Base-by-base conservation (phyloP, 345 rosid genomes). In the Acer saccharum region DNA sequence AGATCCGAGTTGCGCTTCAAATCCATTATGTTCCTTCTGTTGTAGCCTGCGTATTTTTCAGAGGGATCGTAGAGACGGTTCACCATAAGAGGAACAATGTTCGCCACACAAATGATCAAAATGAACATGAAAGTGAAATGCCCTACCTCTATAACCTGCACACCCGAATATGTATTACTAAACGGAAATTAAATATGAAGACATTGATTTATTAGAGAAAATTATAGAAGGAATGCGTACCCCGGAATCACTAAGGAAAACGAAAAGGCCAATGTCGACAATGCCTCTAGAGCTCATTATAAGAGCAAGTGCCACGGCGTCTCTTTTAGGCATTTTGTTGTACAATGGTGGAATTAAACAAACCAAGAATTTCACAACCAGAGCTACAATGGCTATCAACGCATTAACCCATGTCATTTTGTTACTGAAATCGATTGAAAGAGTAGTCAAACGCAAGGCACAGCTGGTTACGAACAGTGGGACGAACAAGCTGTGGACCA, bases 11-110 rank as follows among this genome's bases (percentile, higher is more conserved):
- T 12, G 39, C 73, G 79, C 78, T 76, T 80, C 73, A 78, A 25
- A 25, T 57, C 71, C 68, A 73, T 63, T 25, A 91, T 32, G 69
- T 83, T 86, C 73, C 91, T 80, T 78, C 68, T 81, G 74, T 86
- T 77, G 81, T 90, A 93, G 67, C 88, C 84, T 18, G 83, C 88
- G 48, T 87, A 89, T 77, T 84, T 89, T 64, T 83, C 87, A 13
- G 93, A 77, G 43, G 89, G 87, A 57, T 89, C 88, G 39, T 87
- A 84, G 68, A 92, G 81, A 23, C 7, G n/a, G 65, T 81, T 85
- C 58, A 92, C 83, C 6, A 82, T 70, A 6, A 88, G 55, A 1
- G 92, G 94, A 11, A 89, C 76, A 16, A 86, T 3, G 44, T 78
- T 73, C 1, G 89, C 77, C 5, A 76, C 71, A 11, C n/a, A 10